Conservation (phyloP, 1,284 basidiomycete species). For the Termitomyces sp. region DNA sequence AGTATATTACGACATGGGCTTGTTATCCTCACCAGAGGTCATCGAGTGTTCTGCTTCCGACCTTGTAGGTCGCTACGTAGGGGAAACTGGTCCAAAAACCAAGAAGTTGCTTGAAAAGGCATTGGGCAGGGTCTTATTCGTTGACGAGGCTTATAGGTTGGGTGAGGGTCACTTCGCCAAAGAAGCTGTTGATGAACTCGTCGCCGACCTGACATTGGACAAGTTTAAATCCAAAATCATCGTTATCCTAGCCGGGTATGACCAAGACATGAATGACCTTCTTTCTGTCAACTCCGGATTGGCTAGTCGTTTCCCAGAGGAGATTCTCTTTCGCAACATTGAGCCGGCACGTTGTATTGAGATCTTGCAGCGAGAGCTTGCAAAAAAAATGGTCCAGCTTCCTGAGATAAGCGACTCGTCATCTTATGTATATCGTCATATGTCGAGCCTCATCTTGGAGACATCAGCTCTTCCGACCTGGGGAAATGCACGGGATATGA, state of each 20-base stretch:
- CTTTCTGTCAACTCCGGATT: conserved; percentile 55
- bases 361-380: neutral
- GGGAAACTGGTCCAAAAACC: neutral
- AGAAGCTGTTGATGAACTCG: conserved; percentile 65
- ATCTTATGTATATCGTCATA: neutral
- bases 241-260: conserved; percentile 65
- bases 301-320: conserved; percentile 62
- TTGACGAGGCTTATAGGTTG: conserved; percentile 25
- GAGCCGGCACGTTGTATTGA: conserved; percentile 23
- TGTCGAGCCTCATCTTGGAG: conserved; percentile 35
- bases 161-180: conserved; percentile 55
- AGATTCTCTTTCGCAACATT: conserved; percentile 52
- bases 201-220: conserved; percentile 54
- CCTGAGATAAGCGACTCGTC: neutral
- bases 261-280: conserved; percentile 58
- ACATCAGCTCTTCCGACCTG: conserved; percentile 12
- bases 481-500: conserved; percentile 34
- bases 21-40: conserved; percentile 51
- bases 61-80: conserved; percentile 48
- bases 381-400: neutral
- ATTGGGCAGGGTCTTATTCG: neutral
- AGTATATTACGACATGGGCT: conserved; percentile 55
- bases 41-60: conserved; percentile 63
- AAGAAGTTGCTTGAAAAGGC: neutral
- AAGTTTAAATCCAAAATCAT: conserved; percentile 52